Conservation (phyloP, 805 yeast genomes). For the Candida maesae region DNA sequence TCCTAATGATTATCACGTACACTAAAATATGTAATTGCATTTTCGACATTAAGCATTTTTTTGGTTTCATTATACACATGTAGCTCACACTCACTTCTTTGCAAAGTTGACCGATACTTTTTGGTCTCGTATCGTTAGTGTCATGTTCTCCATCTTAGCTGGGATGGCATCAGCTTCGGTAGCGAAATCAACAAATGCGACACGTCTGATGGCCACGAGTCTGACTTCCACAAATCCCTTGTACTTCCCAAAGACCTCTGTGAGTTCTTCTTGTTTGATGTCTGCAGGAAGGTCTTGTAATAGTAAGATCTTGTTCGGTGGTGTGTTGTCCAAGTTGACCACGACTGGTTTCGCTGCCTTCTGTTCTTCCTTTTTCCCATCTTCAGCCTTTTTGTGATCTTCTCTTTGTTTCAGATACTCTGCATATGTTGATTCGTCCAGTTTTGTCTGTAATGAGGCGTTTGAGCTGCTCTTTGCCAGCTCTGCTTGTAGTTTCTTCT, state of each 20-base stretch:
- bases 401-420: constrained; percentile 20
- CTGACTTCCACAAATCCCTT: constrained; percentile 67
- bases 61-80: too few relatives aligned
- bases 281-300: constrained; percentile 58
- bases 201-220: constrained; percentile 57
- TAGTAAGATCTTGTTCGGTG: constrained; percentile 69
- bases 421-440: constrained; percentile 13
- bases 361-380: constrained; percentile 16
- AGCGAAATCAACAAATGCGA: constrained; percentile 81
- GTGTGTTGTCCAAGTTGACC: constrained; percentile 31
- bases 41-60: too few relatives aligned
- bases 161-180: constrained; percentile 47
- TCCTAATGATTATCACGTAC: not conserved
- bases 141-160: constrained; percentile 30
- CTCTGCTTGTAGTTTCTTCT: constrained; percentile 20
- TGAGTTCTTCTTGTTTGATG: constrained; percentile 38
- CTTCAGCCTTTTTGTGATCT: constrained; percentile 16
- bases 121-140: constrained; percentile 17
- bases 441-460: constrained; percentile 14
- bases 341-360: constrained; percentile 11
- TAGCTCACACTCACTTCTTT: constrained; percentile 19
- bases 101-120: constrained; percentile 11
- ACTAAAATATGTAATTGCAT: too few relatives aligned
- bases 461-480: constrained; percentile 28
- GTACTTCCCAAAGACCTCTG: constrained; percentile 41